Base-by-base conservation (phyloP, 768 basidiomycete species). In the Mycena venus region DNA sequence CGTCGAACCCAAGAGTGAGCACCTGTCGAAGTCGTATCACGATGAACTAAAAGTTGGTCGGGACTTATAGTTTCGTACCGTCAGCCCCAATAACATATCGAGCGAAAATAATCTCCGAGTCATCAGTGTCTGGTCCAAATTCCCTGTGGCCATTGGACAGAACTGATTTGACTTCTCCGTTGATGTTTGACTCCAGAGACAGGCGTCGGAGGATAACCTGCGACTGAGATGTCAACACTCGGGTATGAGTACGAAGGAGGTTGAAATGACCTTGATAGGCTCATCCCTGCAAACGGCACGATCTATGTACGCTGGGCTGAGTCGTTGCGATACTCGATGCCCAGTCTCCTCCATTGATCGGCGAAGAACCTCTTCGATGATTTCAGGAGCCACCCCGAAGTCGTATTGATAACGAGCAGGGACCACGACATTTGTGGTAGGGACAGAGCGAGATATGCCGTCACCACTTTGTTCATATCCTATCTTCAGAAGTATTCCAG, bases 1-100 rank as follows among this genome's bases (percentile, higher is more conserved):
- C 86, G 86, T 12, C 88, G 81, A 9, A 89, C 86, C 86, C 85
- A 87, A 1, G 87, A 87, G 70, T 87, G 87, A 3, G 87, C 86
- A 14, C 68, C 68, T 68, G n/a, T 47, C 4, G 42, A 17, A 4
- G n/a, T 42, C 19, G 7, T 42, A 17, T 42, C 42, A 42, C n/a
- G n/a, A n/a, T n/a, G n/a, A n/a, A n/a, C n/a, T n/a, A n/a, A n/a
- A n/a, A n/a, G n/a, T n/a, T n/a, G n/a, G n/a, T n/a, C n/a, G n/a
- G n/a, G n/a, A n/a, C n/a, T n/a, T n/a, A n/a, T n/a, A n/a, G n/a
- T n/a, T n/a, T 23, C 47, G 25, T 32, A 17, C 83, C 83, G 56
- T 84, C 83, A 40, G 82, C 78, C 1, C 83, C 83, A 23, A 85
- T 74, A 15, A 84, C 82, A 11, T 77, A 85, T 44, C 81, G 82